A percentile compares a stretch with the other conserved stretches of the same genome.
phyloP scores from a whole-genome alignment of 2,329 filamentous ascomycete genomes.

The Aspergillus novoparasiticus region DNA sequence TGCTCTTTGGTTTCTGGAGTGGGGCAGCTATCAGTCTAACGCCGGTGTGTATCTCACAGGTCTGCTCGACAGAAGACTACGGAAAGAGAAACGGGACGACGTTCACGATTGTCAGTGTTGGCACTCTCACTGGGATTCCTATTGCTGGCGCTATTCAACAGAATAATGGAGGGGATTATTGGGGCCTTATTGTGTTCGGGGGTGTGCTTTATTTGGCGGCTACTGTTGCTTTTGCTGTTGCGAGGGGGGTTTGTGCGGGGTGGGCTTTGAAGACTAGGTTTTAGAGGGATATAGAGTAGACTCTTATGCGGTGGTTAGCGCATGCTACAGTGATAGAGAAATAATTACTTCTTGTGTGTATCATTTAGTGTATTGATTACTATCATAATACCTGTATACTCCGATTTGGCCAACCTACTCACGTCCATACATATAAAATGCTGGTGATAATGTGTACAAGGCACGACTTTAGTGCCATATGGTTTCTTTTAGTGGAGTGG shows the following conservation, averaged over 20 bases:
- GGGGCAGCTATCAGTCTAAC: slow-evolving; percentile 32
- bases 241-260: slow-evolving; percentile 21
- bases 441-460: no score
- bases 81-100: slow-evolving; percentile 28
- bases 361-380: no score
- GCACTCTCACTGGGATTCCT: slow-evolving; percentile 27
- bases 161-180: slow-evolving; percentile 11
- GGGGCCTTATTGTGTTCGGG: slow-evolving; percentile 24
- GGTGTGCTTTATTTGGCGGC: slow-evolving; percentile 24
- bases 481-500: no score
- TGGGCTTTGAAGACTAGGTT: slow-evolving; percentile 20
- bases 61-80: slow-evolving; percentile 31
- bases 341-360: no score
- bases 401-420: no score
- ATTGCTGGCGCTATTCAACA: slow-evolving; percentile 28
- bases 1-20: slow-evolving; percentile 26
- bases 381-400: no score
- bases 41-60: slow-evolving; percentile 33
- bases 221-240: slow-evolving; percentile 21
- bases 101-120: slow-evolving; percentile 25
- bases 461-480: no score
- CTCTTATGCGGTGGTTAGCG: no score
- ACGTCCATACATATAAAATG: no score
- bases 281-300: no score
- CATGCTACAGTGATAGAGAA: neutral